Conservation (phyloP, 208 protist genomes). For the Crithidia acanthocephali region DNA sequence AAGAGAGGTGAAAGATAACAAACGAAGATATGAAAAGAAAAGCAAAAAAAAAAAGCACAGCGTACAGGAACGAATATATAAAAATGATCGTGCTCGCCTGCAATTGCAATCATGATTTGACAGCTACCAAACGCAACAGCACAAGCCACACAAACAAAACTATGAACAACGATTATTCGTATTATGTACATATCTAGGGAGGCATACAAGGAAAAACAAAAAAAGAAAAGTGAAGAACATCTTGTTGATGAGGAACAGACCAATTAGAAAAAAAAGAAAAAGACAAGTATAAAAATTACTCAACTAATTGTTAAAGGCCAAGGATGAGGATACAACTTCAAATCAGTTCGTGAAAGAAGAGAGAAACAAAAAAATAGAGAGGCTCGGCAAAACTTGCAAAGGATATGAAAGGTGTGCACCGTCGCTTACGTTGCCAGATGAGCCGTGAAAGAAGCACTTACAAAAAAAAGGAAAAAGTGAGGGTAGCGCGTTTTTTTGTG, state of each 20-base stretch:
- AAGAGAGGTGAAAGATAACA: not conserved
- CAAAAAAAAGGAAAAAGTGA: not conserved
- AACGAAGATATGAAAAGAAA: not conserved
- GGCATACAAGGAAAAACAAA: not conserved
- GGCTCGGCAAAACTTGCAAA: not conserved
- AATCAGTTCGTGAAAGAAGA: slow-evolving; percentile 5
- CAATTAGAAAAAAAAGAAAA: not conserved
- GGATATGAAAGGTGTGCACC: not conserved
- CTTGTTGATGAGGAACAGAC: not conserved
- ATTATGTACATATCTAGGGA: not conserved
- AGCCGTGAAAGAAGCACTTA: not conserved
- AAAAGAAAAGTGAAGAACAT: not conserved
- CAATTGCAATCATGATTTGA: not conserved
- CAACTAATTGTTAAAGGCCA: not conserved
- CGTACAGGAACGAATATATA: not conserved
- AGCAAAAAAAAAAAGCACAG: not conserved
- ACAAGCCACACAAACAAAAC: too few species aligned
- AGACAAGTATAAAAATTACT: not conserved
- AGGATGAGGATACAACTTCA: not conserved
- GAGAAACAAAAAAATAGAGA: not conserved
- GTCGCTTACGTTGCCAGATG: not conserved
- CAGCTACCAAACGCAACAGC: too few species aligned
- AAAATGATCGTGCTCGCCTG: not conserved
- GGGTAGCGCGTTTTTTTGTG: too few species aligned
- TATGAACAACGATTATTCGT: too few species aligned